phyloP scores from a whole-genome alignment of 345 rosid genomes.

The Acer negundo region DNA sequence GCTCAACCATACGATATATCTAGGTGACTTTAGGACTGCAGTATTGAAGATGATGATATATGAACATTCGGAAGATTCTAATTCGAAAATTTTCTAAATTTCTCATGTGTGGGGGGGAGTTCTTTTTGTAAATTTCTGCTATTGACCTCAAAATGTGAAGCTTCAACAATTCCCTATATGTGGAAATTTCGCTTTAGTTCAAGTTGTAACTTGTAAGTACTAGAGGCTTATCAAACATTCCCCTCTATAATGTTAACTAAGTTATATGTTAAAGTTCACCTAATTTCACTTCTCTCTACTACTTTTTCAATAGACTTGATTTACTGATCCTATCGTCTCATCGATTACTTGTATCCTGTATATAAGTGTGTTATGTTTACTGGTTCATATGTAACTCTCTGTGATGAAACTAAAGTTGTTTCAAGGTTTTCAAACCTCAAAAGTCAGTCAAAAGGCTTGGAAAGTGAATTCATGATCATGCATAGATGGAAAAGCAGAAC shows the following conservation, averaged over 20 bases:
- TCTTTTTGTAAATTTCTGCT: conserved; percentile 49
- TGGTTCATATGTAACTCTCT: background rate
- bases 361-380: background rate
- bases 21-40: conserved; percentile 29
- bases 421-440: background rate
- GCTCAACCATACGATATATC: conserved; percentile 51
- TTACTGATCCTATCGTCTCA: background rate
- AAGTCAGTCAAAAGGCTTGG: background rate
- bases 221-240: conserved; percentile 24
- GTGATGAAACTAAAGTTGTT: background rate
- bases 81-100: conserved; percentile 27
- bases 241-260: conserved; percentile 32
- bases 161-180: conserved; percentile 24
- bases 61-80: conserved; percentile 25
- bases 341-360: background rate
- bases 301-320: background rate
- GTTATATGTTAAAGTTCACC: conserved; percentile 14
- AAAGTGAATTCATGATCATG: background rate
- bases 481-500: background rate
- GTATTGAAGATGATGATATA: conserved; percentile 6
- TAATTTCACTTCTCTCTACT: background rate
- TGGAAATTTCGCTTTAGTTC: conserved; percentile 21
- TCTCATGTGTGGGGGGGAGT: conserved; percentile 22
- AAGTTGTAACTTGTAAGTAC: conserved; percentile 36
- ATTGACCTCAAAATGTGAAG: conserved; percentile 40